Evolutionary conservation across 2,329 filamentous ascomycete genomes (phyloP).

Genomic region (Claviceps quebecensis): DNA sequence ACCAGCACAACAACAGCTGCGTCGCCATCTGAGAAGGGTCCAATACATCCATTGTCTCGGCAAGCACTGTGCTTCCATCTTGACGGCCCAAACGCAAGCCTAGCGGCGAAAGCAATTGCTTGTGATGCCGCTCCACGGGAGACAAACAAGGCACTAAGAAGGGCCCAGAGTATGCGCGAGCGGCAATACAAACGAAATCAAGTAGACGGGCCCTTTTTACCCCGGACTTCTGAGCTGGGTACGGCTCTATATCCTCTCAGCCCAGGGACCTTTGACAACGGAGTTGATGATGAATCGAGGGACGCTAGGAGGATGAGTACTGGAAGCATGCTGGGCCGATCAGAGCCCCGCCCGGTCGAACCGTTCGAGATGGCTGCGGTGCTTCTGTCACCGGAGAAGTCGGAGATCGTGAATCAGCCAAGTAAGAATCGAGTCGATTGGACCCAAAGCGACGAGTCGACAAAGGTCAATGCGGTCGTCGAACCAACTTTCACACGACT

Average conservation of each 20-base stretch:
- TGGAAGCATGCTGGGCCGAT: conserved; percentile 17
- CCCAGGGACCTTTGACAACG: conserved; percentile 12
- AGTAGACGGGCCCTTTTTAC: conserved; percentile 23
- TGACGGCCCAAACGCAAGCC: conserved; percentile 15
- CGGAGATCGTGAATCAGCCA: conserved; percentile 5
- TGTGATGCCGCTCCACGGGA: conserved; percentile 19
- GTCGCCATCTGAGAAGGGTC: conserved; percentile 20
- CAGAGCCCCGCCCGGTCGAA: conserved; percentile 5
- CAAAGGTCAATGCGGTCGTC: background rate
- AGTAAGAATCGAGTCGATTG: conserved; percentile 37
- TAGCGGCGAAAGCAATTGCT: conserved; percentile 10
- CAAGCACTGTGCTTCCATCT: conserved; percentile 27
- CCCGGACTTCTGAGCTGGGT: conserved; percentile 22
- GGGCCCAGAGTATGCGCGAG: conserved; percentile 25
- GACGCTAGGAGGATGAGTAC: conserved; percentile 23
- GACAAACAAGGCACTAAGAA: conserved; percentile 21
- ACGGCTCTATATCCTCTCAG: conserved; percentile 9
- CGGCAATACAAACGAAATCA: conserved; percentile 27
- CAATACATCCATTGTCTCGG: conserved; percentile 29
- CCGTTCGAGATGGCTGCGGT: conserved; percentile 3
- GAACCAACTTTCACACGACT: conserved; percentile 7
- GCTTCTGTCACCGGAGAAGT: conserved; percentile 1
- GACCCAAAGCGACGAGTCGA: conserved; percentile 41
- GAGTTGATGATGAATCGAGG: conserved; percentile 6
- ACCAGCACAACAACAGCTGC: conserved; percentile 36